These are phyloP conservation scores for Niveomyces coronatus DNA, from an alignment of 2,329 filamentous ascomycete species.

Conservation along the genomic window DNA sequence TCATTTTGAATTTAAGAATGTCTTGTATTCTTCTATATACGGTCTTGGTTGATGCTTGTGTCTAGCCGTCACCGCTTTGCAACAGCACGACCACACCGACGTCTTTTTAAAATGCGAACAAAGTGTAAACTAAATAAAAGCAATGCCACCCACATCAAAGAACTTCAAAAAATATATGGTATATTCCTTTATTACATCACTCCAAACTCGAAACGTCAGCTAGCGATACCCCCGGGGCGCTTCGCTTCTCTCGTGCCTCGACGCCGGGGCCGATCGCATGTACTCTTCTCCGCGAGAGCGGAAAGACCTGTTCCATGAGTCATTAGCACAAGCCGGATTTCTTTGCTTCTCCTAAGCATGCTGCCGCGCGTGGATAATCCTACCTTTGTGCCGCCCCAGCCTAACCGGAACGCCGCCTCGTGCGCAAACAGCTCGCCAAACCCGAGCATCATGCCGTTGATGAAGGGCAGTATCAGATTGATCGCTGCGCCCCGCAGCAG, in stretches of 20 bases:
- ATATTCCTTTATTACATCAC: neutral
- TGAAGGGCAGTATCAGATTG: slow-evolving; percentile 88
- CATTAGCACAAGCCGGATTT: neutral
- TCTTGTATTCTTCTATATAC: too few relatives aligned
- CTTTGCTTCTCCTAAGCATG: neutral
- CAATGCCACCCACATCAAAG: neutral
- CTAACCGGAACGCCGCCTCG: slow-evolving; percentile 84
- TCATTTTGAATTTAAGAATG: too few relatives aligned
- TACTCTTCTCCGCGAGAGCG: slow-evolving; percentile 46
- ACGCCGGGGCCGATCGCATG: slow-evolving; percentile 72
- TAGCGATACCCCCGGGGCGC: slow-evolving; percentile 36
- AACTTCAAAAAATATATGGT: slow-evolving; percentile 2
- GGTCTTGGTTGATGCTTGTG: too few relatives aligned
- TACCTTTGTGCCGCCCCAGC: slow-evolving; percentile 93
- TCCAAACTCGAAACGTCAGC: slow-evolving; percentile 56
- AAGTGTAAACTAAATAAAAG: too few relatives aligned
- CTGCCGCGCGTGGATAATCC: slow-evolving; percentile 15
- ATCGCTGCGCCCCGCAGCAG: slow-evolving; percentile 82
- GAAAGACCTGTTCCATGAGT: slow-evolving; percentile 40
- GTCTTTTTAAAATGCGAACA: slow-evolving; percentile 2
- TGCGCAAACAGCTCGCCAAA: slow-evolving; percentile 96
- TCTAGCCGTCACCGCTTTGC: too few relatives aligned
- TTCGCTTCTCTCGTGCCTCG: slow-evolving; percentile 59
- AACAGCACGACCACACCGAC: too few relatives aligned
- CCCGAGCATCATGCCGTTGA: slow-evolving; percentile 97